phyloP scores from a whole-genome alignment of 768 basidiomycete genomes.

The Rhodosporidiobolus sp. region DNA sequence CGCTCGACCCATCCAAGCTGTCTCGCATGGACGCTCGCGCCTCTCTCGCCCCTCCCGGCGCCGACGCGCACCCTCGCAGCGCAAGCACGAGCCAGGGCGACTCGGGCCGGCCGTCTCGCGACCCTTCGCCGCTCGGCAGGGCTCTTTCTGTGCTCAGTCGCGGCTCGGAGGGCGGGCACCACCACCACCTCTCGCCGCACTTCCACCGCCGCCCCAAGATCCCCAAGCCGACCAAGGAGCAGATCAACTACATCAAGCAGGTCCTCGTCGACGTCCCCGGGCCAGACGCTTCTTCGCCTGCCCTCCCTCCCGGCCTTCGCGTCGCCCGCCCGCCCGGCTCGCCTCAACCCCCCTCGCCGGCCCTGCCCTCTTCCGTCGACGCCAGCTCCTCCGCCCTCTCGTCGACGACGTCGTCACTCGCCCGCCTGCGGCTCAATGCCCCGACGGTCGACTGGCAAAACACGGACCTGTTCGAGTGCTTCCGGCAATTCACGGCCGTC shows the following conservation, averaged over 20 bases:
- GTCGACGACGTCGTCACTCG: not conserved
- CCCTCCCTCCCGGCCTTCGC: constrained; percentile 34
- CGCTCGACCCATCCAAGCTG: constrained; percentile 39
- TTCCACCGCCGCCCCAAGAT: constrained; percentile 30
- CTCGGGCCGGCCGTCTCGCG: constrained; percentile 7
- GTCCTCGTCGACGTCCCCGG: constrained; percentile 42
- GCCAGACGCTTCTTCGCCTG: constrained; percentile 8
- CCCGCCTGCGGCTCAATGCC: not conserved
- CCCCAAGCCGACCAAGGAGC: constrained; percentile 37
- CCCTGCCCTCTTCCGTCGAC: not conserved
- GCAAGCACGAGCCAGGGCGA: no score
- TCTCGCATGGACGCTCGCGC: constrained; percentile 3
- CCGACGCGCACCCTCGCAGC: not conserved
- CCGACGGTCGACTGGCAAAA: constrained; percentile 36
- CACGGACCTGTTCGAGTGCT: constrained; percentile 59
- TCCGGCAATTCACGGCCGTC: constrained; percentile 80
- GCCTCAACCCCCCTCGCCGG: not conserved
- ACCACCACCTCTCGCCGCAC: constrained; percentile 1
- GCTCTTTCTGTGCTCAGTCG: constrained; percentile 17
- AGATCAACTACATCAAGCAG: constrained; percentile 42
- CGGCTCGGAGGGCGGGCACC: not conserved
- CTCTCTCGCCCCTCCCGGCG: not conserved
- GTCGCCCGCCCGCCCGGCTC: constrained; percentile 36
- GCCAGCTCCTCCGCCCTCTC: not conserved
- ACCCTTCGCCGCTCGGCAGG: constrained; percentile 34